These are phyloP conservation scores for Psidium friedrichsthalianum DNA, from an alignment of 345 rosid genomes.

Conservation along the genomic window DNA sequence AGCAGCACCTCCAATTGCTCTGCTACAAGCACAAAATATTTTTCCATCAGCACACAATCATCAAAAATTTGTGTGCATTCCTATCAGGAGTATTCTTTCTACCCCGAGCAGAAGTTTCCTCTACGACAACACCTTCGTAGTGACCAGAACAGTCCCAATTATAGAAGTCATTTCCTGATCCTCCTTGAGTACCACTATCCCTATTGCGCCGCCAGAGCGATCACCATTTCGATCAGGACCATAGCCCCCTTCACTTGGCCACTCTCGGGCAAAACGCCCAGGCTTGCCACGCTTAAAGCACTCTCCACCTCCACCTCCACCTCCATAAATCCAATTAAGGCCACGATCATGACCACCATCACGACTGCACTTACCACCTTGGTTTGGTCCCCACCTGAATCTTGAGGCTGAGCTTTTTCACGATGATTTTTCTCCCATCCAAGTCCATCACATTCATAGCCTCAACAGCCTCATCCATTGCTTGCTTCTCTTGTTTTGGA, in stretches of 20 bases:
- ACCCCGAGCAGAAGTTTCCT: conserved; percentile 35
- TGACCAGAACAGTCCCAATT: conserved; percentile 62
- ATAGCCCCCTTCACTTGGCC: conserved; percentile 79
- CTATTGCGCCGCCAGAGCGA: conserved; percentile 50
- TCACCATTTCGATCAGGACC: conserved; percentile 14
- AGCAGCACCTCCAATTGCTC: conserved; percentile 8
- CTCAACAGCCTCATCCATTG: conserved; percentile 82
- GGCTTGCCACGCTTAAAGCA: conserved; percentile 91
- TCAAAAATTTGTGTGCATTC: conserved; percentile 4
- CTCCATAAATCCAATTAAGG: conserved; percentile 20
- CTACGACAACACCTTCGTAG: conserved; percentile 51
- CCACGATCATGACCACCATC: conserved; percentile 47
- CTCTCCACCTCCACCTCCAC: conserved; percentile 48
- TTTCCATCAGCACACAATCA: not conserved
- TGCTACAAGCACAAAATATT: not conserved
- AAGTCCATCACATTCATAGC: conserved; percentile 82
- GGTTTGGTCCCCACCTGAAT: no score
- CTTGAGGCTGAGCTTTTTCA: not conserved
- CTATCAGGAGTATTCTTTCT: conserved; percentile 1
- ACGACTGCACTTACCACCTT: conserved; percentile 32
- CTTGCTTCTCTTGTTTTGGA: conserved; percentile 8
- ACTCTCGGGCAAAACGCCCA: conserved; percentile 92
- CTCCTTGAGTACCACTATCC: conserved; percentile 62
- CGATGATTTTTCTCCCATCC: conserved; percentile 74
- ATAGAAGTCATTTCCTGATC: conserved; percentile 55